Conservation (phyloP, 2,329 filamentous ascomycete genomes). For the Diaporthe citri region DNA sequence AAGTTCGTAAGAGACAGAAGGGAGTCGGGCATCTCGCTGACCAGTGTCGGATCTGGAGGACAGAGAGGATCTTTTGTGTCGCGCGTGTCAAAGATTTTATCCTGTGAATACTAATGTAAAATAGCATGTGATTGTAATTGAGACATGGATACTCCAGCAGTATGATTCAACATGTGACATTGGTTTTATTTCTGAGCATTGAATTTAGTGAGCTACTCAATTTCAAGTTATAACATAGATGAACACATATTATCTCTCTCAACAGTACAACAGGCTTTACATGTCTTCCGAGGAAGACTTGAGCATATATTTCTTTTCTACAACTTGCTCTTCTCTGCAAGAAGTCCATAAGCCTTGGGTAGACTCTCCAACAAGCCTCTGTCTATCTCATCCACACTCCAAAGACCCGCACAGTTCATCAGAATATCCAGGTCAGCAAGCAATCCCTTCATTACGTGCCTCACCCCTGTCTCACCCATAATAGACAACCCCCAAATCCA, state of each 20-base stretch:
- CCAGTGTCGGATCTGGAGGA: not conserved
- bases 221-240: no score
- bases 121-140: not conserved
- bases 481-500: slow-evolving; percentile 73
- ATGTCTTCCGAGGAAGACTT: not conserved
- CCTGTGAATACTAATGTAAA: slow-evolving; percentile 20
- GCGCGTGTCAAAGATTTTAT: slow-evolving; percentile 18
- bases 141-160: not conserved
- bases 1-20: slow-evolving; percentile 58
- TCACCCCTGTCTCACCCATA: slow-evolving; percentile 70
- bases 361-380: slow-evolving; percentile 56
- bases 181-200: no score
- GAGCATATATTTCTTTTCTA: not conserved
- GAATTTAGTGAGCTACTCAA: not conserved
- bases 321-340: slow-evolving; percentile 40
- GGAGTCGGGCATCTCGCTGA: slow-evolving; percentile 14
- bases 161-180: not conserved
- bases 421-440: slow-evolving; percentile 73
- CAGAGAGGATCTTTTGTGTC: not conserved
- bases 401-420: slow-evolving; percentile 70
- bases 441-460: slow-evolving; percentile 72
- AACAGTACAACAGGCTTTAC: not conserved
- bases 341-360: slow-evolving; percentile 49
- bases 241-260: no score
- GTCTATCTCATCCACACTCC: slow-evolving; percentile 65